Percentiles rank a stretch among this genome's conserved stretches.
Conservation (phyloP, 2,329 filamentous ascomycete genomes). For the Cylindrodendrum hubeiense region DNA sequence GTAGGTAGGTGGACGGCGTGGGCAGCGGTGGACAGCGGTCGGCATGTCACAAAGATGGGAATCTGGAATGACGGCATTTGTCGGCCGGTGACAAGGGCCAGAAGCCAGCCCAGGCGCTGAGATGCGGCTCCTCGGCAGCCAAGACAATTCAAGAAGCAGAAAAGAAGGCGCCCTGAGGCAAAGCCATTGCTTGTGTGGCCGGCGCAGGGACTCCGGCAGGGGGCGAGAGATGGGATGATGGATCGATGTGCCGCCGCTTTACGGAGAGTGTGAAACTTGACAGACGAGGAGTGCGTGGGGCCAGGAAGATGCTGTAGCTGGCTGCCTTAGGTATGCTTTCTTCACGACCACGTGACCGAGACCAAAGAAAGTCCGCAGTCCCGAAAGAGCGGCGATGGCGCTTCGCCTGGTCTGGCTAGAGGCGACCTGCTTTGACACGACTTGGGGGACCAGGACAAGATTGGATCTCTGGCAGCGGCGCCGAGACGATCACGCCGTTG, state of each 20-base stretch:
- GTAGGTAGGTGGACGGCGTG: too few relatives aligned
- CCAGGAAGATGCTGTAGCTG: too few relatives aligned
- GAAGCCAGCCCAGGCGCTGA: conserved; percentile 4
- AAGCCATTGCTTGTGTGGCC: not conserved
- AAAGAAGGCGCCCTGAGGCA: conserved; percentile 7
- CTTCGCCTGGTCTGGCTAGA: conserved; percentile 3
- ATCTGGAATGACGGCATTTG: conserved; percentile 22
- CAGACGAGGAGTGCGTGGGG: not conserved
- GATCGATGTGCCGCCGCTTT: conserved; percentile 15
- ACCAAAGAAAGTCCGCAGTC: not conserved
- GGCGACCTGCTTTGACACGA: conserved; percentile 13
- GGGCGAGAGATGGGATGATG: conserved; percentile 3
- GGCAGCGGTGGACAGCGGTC: not conserved
- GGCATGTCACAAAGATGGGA: not conserved
- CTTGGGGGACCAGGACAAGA: conserved; percentile 20
- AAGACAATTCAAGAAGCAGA: conserved; percentile 15
- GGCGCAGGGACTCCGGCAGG: conserved; percentile 1
- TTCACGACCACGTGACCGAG: conserved; percentile 1
- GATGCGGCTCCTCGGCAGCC: conserved; percentile 29
- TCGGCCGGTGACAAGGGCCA: conserved; percentile 6
- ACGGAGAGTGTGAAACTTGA: not conserved
- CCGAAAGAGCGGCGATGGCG: conserved; percentile 4
- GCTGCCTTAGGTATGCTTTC: too few relatives aligned
- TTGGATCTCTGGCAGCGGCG: conserved; percentile 33
- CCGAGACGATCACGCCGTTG: conserved; percentile 42